phyloP scores from a whole-genome alignment of 2,329 filamentous ascomycete species.

The Shiraia bambusicola region DNA sequence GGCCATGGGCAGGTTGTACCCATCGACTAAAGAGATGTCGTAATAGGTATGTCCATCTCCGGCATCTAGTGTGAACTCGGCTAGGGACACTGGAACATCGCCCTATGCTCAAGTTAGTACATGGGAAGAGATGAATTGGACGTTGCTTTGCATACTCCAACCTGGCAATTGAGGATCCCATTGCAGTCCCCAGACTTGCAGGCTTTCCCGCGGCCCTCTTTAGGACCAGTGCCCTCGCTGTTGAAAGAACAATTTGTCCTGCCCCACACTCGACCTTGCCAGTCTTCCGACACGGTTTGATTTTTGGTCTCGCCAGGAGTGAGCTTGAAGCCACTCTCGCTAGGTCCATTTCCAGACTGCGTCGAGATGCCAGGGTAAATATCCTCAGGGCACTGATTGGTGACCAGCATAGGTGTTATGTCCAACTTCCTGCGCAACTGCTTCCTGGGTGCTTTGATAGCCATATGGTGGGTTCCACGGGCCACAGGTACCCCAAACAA shows the following conservation, averaged over 20 bases:
- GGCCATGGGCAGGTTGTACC: constrained; percentile 76
- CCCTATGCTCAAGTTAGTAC: constrained; percentile 54
- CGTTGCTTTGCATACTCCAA: constrained; percentile 58
- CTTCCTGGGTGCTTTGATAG: constrained; percentile 30
- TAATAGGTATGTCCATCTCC: constrained; percentile 73
- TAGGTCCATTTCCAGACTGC: constrained; percentile 69
- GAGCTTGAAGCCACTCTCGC: constrained; percentile 69
- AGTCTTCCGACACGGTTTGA: constrained; percentile 69
- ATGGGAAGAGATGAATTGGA: neutral
- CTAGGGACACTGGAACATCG: constrained; percentile 71
- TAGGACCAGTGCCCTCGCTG: constrained; percentile 59
- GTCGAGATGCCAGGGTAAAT: constrained; percentile 78
- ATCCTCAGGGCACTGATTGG: constrained; percentile 69
- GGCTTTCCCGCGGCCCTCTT: constrained; percentile 53
- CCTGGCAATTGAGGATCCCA: constrained; percentile 67
- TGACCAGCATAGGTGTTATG: constrained; percentile 62
- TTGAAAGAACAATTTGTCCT: constrained; percentile 81
- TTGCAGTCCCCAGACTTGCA: constrained; percentile 78
- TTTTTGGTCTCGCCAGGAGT: constrained; percentile 58
- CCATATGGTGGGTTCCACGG: constrained; percentile 39
- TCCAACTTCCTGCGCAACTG: constrained; percentile 35
- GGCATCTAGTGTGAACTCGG: constrained; percentile 76
- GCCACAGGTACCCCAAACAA: constrained; percentile 23
- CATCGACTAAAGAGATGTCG: constrained; percentile 82
- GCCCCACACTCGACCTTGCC: constrained; percentile 82